Evolutionary conservation across 345 rosid species (phyloP).

Genomic region (Citropsis articulata): DNA sequence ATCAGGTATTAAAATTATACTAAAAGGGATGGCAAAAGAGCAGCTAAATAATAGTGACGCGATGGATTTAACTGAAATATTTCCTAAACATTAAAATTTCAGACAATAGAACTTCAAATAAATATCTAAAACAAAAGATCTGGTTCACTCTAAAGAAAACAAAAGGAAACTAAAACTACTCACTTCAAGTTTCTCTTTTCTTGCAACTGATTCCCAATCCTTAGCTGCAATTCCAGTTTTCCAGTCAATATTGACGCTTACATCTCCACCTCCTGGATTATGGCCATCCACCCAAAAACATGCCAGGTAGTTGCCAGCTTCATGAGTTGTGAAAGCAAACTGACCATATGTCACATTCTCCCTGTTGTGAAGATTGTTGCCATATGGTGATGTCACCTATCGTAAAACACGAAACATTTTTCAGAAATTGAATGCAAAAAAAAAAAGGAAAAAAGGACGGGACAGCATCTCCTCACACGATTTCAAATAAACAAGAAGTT

Average conservation of each 20-base stretch:
- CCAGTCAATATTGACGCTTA: constrained; percentile 77
- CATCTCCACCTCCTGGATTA: constrained; percentile 34
- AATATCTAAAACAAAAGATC: background rate
- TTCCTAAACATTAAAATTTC: background rate
- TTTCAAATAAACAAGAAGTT: background rate
- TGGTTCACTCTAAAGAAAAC: background rate
- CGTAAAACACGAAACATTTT: background rate
- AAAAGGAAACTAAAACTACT: constrained; percentile 14
- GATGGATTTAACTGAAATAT: background rate
- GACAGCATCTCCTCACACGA: background rate
- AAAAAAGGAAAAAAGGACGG: background rate
- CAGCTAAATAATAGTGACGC: background rate
- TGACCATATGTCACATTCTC: constrained; percentile 81
- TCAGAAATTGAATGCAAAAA: background rate
- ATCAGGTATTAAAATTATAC: background rate
- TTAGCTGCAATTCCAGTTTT: constrained; percentile 84
- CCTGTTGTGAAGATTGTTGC: constrained; percentile 50
- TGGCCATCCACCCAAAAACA: constrained; percentile 60
- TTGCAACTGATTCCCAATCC: constrained; percentile 93
- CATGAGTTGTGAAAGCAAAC: constrained; percentile 86
- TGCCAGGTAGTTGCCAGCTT: constrained; percentile 74
- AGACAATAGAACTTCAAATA: background rate
- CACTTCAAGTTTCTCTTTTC: constrained; percentile 83
- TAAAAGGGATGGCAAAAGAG: background rate
- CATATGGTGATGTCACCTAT: constrained; percentile 82